These are phyloP conservation scores for Austroboletus niveus DNA, from an alignment of 1,284 basidiomycete genomes.

Conservation along the genomic window DNA sequence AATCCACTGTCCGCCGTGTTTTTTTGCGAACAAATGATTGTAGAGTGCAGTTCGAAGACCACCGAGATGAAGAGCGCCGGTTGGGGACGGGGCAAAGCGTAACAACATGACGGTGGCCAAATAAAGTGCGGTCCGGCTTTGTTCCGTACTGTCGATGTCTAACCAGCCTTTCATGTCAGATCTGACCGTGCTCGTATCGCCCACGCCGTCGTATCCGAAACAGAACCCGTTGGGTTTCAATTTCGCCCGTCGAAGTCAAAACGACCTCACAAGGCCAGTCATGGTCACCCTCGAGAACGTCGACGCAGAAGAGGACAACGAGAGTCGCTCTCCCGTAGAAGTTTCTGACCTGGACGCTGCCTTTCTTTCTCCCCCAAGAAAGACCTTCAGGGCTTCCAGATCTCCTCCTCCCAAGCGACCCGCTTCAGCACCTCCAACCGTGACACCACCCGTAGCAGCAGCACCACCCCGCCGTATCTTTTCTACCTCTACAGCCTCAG, in stretches of 20 bases:
- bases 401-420: slow-evolving; percentile 19
- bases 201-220: slow-evolving; percentile 26
- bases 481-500: slow-evolving; percentile 30
- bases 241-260: slow-evolving; percentile 28
- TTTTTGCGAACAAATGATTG: slow-evolving; percentile 86
- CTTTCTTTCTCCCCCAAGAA: slow-evolving; percentile 50
- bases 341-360: slow-evolving; percentile 17
- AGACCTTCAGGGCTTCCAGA: slow-evolving; percentile 35
- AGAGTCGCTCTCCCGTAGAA: slow-evolving; percentile 26
- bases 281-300: slow-evolving; percentile 50
- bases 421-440: slow-evolving; percentile 27
- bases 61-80: slow-evolving; percentile 91
- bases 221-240: slow-evolving; percentile 28
- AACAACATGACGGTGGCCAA: slow-evolving; percentile 41
- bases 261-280: slow-evolving; percentile 35
- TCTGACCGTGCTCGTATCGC: slow-evolving; percentile 34
- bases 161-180: slow-evolving; percentile 25
- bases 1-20: slow-evolving; percentile 84
- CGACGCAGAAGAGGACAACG: slow-evolving; percentile 31
- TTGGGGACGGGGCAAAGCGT: slow-evolving; percentile 96
- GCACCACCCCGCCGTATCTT: slow-evolving; percentile 17
- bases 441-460: too few relatives aligned
- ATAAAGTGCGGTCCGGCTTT: too few relatives aligned
- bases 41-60: slow-evolving; percentile 95
- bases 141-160: too few relatives aligned